Percentiles rank a stretch among this genome's conserved stretches.
Conservation (phyloP, 148 eudicot genomes). For the Euryodendron excelsum region DNA sequence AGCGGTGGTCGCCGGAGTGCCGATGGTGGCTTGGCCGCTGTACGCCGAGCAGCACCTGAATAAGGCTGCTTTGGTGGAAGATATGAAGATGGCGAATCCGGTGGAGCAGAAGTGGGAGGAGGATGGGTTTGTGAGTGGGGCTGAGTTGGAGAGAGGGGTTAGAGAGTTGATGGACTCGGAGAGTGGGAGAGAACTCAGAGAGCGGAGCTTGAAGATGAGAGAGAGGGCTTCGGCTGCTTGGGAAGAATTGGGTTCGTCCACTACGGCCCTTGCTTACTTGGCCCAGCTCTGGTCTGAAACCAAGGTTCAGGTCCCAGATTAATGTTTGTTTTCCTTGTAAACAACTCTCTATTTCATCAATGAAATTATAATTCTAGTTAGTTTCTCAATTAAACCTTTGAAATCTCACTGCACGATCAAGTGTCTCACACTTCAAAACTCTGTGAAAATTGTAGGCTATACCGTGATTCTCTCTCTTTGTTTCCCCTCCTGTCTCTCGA, state of each 20-base stretch:
- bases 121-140: neutral
- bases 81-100: conserved; percentile 25
- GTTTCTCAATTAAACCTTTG: too few relatives aligned
- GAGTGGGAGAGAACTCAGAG: neutral
- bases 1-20: conserved; percentile 25
- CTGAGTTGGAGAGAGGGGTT: neutral
- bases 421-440: too few relatives aligned
- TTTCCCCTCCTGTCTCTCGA: too few relatives aligned
- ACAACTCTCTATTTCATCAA: too few relatives aligned
- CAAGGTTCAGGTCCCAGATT: too few relatives aligned
- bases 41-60: conserved; percentile 32
- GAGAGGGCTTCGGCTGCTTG: neutral
- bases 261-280: neutral
- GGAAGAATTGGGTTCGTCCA: neutral
- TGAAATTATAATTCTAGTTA: too few relatives aligned
- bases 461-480: too few relatives aligned
- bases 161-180: neutral
- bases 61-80: conserved; percentile 21
- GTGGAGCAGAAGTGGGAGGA: conserved; percentile 15
- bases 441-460: too few relatives aligned
- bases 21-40: conserved; percentile 36
- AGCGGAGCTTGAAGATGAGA: neutral
- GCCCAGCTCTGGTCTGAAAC: neutral
- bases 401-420: too few relatives aligned
- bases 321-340: too few relatives aligned